Evolutionary conservation across 768 basidiomycete genomes (phyloP).

Genomic region (Mycena pura): DNA sequence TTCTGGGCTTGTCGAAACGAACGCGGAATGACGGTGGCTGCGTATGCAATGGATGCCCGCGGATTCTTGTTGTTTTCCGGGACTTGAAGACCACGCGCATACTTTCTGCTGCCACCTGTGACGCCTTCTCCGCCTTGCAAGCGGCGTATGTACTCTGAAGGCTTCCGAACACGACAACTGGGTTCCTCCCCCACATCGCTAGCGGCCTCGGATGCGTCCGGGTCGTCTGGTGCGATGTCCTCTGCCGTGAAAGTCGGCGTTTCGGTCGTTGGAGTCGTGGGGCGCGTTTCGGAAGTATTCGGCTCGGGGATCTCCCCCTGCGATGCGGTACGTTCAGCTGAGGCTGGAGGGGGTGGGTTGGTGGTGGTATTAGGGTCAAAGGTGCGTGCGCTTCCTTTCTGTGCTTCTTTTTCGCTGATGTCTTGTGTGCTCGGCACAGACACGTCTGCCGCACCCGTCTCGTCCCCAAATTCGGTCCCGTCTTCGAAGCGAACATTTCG

Average conservation of each 20-base stretch:
- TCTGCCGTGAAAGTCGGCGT: conserved; percentile 1
- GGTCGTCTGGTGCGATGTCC: conserved; percentile 9
- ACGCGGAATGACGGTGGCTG: conserved; percentile 4
- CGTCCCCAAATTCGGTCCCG: conserved; percentile 11
- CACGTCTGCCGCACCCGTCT: background rate
- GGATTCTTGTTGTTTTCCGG: background rate
- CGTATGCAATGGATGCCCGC: background rate
- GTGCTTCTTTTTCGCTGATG: conserved; percentile 1
- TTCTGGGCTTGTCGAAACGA: conserved; percentile 28
- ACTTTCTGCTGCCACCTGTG: background rate
- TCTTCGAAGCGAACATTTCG: conserved; percentile 16
- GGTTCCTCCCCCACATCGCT: conserved; percentile 14
- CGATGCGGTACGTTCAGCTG: background rate
- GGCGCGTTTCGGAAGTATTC: background rate
- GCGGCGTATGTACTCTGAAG: conserved; percentile 8
- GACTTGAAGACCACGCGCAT: conserved; percentile 4
- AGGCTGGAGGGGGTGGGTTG: conserved; percentile 3
- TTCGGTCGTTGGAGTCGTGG: background rate
- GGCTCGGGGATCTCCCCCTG: conserved; percentile 2
- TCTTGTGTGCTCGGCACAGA: background rate
- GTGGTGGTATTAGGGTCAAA: background rate
- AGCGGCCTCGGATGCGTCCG: conserved; percentile 7
- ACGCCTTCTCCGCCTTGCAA: conserved; percentile 9
- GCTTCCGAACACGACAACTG: conserved; percentile 4
- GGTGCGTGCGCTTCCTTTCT: conserved; percentile 13